Percentiles rank a stretch among this genome's conserved stretches.
Conservation (phyloP, 345 rosid species). For the Viola odorata region DNA sequence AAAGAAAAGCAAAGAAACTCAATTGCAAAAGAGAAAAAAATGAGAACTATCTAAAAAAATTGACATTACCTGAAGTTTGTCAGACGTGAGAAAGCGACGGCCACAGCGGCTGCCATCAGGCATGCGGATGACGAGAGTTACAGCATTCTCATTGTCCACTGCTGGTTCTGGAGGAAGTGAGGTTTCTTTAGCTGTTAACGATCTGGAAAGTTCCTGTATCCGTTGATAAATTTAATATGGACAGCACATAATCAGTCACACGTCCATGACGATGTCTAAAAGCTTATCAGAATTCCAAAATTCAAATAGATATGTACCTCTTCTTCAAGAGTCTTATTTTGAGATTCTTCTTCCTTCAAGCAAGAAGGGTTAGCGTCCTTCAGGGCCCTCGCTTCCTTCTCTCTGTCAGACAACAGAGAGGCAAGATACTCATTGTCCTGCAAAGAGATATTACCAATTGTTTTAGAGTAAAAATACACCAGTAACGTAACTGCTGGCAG, state of each 20-base stretch:
- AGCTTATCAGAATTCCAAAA: neutral
- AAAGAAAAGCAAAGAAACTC: slow-evolving; percentile 14
- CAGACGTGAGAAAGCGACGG: slow-evolving; percentile 70
- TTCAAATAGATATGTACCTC: slow-evolving; percentile 17
- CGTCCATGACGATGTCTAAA: no score
- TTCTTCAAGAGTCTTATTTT: slow-evolving; percentile 21
- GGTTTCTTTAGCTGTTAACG: slow-evolving; percentile 30
- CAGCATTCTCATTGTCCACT: slow-evolving; percentile 46
- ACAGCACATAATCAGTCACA: neutral
- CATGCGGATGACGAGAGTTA: slow-evolving; percentile 61
- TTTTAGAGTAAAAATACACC: slow-evolving; percentile 7
- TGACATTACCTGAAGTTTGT: slow-evolving; percentile 64
- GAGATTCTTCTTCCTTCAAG: slow-evolving; percentile 22
- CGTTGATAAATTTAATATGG: neutral
- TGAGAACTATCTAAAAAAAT: slow-evolving; percentile 8
- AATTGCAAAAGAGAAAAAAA: slow-evolving; percentile 13
- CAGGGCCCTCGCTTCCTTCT: slow-evolving; percentile 27
- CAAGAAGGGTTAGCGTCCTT: slow-evolving; percentile 29
- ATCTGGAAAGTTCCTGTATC: slow-evolving; percentile 41
- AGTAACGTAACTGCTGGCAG: slow-evolving; percentile 3
- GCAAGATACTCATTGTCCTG: slow-evolving; percentile 44
- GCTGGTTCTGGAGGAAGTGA: slow-evolving; percentile 61
- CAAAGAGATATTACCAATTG: slow-evolving; percentile 8
- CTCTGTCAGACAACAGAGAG: slow-evolving; percentile 37
- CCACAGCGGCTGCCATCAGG: slow-evolving; percentile 81